phyloP scores from a whole-genome alignment of 202 grass and related monocot genomes.

The Zoysia matrella region DNA sequence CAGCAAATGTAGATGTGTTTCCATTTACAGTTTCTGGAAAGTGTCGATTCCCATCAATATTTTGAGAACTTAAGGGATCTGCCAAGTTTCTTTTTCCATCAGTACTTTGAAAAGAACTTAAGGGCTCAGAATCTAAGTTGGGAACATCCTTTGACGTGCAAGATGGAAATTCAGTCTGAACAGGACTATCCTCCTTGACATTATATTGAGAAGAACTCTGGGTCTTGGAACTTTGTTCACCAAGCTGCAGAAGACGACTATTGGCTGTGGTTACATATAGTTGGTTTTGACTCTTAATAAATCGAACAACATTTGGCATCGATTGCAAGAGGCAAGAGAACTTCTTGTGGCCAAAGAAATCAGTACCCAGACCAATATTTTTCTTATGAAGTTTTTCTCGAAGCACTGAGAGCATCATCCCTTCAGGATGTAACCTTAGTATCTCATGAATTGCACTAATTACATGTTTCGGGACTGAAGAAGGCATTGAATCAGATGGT shows the following conservation, averaged over 20 bases:
- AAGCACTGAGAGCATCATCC: constrained; percentile 48
- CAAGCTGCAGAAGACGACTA: constrained; percentile 35
- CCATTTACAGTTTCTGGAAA: constrained; percentile 28
- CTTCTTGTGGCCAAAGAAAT: constrained; percentile 67
- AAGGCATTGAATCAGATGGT: constrained; percentile 25
- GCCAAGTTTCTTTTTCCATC: constrained; percentile 16
- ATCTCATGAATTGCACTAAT: constrained; percentile 45
- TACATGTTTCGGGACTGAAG: constrained; percentile 52
- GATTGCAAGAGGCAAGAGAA: constrained; percentile 67
- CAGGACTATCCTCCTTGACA: constrained; percentile 36
- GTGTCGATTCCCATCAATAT: constrained; percentile 17
- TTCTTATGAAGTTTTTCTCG: constrained; percentile 36
- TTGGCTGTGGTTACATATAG: constrained; percentile 34
- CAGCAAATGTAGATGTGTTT: constrained; percentile 42
- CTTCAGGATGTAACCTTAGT: constrained; percentile 59
- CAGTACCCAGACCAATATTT: constrained; percentile 43
- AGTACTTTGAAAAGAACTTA: constrained; percentile 17
- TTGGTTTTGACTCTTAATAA: constrained; percentile 38
- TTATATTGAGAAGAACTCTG: constrained; percentile 43
- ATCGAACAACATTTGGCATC: constrained; percentile 55
- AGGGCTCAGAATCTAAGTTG: too few species aligned
- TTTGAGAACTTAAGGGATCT: constrained; percentile 39
- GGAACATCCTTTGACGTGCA: too few species aligned
- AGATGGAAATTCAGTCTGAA: constrained; percentile 28
- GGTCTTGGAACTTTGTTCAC: constrained; percentile 18